phyloP scores from a whole-genome alignment of 140 eudicot genomes.

The Cichorium intybus region DNA sequence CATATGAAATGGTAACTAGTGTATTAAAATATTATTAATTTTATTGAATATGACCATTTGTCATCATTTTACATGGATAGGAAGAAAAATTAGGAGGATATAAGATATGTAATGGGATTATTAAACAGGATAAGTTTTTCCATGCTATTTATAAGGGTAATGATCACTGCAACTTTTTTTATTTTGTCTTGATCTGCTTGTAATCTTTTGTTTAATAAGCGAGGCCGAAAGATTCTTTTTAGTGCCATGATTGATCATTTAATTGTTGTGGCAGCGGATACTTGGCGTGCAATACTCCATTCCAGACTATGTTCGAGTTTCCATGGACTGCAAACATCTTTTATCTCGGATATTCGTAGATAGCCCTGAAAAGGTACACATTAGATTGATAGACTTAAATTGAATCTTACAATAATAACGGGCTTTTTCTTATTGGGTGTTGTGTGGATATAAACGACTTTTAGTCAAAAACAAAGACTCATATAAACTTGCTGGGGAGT shows the following conservation, averaged over 20 bases:
- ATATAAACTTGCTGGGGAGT: background rate
- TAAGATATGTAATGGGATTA: too few species aligned
- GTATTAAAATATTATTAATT: too few species aligned
- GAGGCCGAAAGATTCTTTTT: background rate
- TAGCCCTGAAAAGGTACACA: conserved; percentile 69
- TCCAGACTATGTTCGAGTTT: conserved; percentile 81
- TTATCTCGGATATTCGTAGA: conserved; percentile 77
- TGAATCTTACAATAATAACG: background rate
- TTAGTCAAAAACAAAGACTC: background rate
- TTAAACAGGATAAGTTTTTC: background rate
- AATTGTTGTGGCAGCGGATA: conserved; percentile 54
- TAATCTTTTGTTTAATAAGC: background rate
- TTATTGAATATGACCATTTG: too few species aligned
- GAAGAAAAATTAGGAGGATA: too few species aligned
- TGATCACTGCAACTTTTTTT: background rate
- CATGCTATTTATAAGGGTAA: background rate
- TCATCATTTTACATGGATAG: too few species aligned
- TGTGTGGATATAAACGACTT: too few species aligned
- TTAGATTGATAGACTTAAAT: background rate
- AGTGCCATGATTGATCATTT: background rate
- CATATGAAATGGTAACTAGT: too few species aligned
- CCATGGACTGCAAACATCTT: conserved; percentile 80
- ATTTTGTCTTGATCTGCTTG: background rate
- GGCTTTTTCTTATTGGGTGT: too few species aligned
- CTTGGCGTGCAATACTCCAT: conserved; percentile 83